Evolutionary conservation across 2,329 filamentous ascomycete species (phyloP), one percentile per base, ranked within the genome.

Genomic region (Grosmannia huntii): DNA sequence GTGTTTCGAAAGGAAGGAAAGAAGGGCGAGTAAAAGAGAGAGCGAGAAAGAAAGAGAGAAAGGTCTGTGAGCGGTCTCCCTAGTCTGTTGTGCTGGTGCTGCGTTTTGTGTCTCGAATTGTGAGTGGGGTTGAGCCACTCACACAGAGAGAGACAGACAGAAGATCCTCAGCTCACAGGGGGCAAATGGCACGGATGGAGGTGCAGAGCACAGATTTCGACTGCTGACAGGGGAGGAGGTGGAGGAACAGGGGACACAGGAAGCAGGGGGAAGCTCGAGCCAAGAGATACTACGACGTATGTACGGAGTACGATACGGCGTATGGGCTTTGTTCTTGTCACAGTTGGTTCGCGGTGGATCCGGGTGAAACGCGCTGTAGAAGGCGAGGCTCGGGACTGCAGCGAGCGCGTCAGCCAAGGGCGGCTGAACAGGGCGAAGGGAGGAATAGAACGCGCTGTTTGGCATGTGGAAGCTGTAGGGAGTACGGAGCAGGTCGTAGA

Each of bases 71-170:
- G 36, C 11, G 16, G 41, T 44, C 36, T 36, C 31, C 51, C 31
- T 31, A 31, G 51, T 36, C n/a, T 44, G 50, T 48, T 55, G 31
- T 55, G 56, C 62, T 66, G 66, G 63, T 70, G 71, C 71, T 70
- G 70, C 71, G 69, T 68, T 65, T 69, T 66, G 67, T 69, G 71
- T 73, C 68, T 73, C 69, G 68, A 69, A 66, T 62, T 63, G 65
- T 66, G 66, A 65, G 61, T 66, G 62, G 56, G 44, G 49, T 38
- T 27, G 38, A 38, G 48, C 21, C 21, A 50, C 21, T 23, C 48
- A 27, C 21, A 27, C 48, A 50, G 46, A 44, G 49, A 55, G 52
- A 46, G 19, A 55, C 6, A 46, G 53, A 55, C 12, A 44, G 52
- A 23, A 41, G 52, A 38, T 19, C 23, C 23, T 27, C 23, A 54